Evolutionary conservation across 441 rosid genomes (phyloP).

Genomic region (Arabidopsis lyrata): DNA sequence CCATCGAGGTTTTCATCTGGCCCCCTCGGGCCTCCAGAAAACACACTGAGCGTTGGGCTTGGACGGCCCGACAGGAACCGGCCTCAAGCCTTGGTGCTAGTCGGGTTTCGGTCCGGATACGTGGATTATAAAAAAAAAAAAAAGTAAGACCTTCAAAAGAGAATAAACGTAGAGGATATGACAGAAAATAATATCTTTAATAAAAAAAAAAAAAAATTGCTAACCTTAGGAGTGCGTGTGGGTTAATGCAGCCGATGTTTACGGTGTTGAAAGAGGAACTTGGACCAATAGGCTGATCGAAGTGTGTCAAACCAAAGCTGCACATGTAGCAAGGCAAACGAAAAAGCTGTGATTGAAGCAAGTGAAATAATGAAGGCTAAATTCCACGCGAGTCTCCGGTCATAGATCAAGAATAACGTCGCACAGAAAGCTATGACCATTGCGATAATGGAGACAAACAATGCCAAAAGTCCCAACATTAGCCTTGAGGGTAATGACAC

Average conservation of each 20-base stretch:
- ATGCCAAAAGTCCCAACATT: constrained; percentile 16
- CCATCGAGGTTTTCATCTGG: too few species aligned
- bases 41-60: too few species aligned
- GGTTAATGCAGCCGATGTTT: not conserved
- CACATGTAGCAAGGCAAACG: not conserved
- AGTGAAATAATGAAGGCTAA: not conserved
- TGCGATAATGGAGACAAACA: constrained; percentile 55
- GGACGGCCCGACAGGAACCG: too few species aligned
- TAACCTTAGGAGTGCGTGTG: not conserved
- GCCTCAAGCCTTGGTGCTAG: too few species aligned
- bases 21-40: too few species aligned
- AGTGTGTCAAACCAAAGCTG: constrained; percentile 7
- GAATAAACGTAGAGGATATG: too few species aligned
- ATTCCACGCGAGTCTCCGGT: not conserved
- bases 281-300: constrained; percentile 6
- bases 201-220: too few species aligned
- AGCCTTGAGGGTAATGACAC: constrained; percentile 1
- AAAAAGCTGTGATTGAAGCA: not conserved
- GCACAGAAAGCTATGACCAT: constrained; percentile 62
- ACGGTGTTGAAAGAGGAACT: not conserved
- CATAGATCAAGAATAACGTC: constrained; percentile 39
- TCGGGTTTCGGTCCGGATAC: too few species aligned
- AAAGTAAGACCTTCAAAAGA: too few species aligned
- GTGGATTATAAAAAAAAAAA: too few species aligned
- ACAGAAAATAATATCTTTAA: too few species aligned